Conservation (phyloP, 345 rosid genomes). For the Linum trigynum region DNA sequence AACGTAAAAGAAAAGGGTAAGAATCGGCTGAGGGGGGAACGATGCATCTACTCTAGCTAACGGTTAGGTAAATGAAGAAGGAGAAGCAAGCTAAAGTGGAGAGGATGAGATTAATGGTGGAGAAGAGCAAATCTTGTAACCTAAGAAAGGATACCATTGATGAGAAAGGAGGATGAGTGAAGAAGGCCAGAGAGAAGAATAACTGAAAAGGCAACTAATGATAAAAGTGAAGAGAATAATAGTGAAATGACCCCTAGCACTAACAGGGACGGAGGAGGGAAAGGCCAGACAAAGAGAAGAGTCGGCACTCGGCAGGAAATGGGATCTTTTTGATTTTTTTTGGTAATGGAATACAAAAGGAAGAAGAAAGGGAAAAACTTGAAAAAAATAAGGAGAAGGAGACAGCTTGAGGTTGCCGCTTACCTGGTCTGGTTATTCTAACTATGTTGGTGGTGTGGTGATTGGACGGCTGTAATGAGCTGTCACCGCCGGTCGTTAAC, state of each 20-base stretch:
- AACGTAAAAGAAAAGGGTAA: background rate
- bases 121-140: constrained; percentile 12
- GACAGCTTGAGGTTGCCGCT: background rate
- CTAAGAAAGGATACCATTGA: constrained; percentile 10
- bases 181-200: background rate
- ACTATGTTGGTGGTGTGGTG: background rate
- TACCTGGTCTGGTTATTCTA: background rate
- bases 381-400: background rate
- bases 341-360: background rate
- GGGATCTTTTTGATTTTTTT: no score
- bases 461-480: constrained; percentile 9
- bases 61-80: background rate
- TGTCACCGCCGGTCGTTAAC: constrained; percentile 6
- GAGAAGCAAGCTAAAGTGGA: constrained; percentile 7
- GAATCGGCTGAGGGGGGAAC: background rate
- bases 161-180: no score
- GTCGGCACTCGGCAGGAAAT: no score
- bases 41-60: background rate
- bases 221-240: no score
- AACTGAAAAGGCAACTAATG: background rate
- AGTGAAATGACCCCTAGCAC: no score
- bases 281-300: no score
- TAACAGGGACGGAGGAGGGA: no score
- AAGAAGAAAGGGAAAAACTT: background rate
- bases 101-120: constrained; percentile 9